These are phyloP conservation scores for Ceratobasidium papillatum DNA, from an alignment of 1,284 basidiomycete species.

Conservation along the genomic window DNA sequence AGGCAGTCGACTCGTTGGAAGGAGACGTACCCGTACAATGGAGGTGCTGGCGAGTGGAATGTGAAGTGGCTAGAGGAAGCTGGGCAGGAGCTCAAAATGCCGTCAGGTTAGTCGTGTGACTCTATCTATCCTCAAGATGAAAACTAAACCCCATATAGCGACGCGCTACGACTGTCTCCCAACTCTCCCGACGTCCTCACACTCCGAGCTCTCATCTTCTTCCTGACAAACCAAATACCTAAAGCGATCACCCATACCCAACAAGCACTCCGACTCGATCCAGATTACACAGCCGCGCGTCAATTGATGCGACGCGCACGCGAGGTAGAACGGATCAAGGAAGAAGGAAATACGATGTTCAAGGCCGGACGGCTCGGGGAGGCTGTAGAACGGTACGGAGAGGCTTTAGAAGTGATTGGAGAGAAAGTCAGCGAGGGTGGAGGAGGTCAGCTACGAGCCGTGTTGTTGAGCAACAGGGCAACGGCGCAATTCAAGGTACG, in stretches of 20 bases:
- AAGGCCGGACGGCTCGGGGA: conserved; percentile 68
- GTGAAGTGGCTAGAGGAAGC: conserved; percentile 73
- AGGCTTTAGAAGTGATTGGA: conserved; percentile 63
- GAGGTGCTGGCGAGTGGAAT: conserved; percentile 79
- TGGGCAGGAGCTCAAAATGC: conserved; percentile 75
- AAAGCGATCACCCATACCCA: conserved; percentile 77
- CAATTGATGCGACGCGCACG: conserved; percentile 77
- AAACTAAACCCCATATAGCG: conserved; percentile 56
- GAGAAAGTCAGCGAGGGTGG: conserved; percentile 48
- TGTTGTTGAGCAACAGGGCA: conserved; percentile 83
- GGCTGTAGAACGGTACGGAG: conserved; percentile 73
- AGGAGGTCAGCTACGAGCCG: conserved; percentile 80
- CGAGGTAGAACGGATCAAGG: conserved; percentile 82
- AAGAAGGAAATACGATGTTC: conserved; percentile 84
- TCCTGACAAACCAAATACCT: conserved; percentile 75
- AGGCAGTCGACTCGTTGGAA: conserved; percentile 60
- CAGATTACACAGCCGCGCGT: conserved; percentile 75
- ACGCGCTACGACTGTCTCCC: conserved; percentile 74
- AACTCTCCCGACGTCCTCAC: conserved; percentile 84
- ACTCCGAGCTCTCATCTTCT: conserved; percentile 80
- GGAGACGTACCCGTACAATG: conserved; percentile 78
- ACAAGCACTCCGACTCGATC: conserved; percentile 80
- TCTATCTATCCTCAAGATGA: conserved; percentile 34
- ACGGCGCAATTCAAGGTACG: conserved; percentile 79
- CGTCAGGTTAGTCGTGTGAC: conserved; percentile 63